phyloP scores from a whole-genome alignment of 1,284 basidiomycete genomes.

The Athelia psychrophila region DNA sequence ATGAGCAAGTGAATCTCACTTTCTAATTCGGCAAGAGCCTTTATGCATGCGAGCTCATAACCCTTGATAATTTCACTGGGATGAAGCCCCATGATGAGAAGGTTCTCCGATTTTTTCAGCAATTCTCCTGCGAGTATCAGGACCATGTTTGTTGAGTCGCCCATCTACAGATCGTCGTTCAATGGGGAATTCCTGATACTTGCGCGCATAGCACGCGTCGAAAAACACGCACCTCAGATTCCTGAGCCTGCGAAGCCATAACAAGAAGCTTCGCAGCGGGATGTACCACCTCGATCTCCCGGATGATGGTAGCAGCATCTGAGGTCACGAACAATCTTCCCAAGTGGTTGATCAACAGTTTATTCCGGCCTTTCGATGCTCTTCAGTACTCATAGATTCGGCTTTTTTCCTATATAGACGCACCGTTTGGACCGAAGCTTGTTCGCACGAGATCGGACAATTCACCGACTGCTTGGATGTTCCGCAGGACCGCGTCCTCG shows the following conservation, averaged over 20 bases:
- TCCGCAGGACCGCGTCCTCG: conserved; percentile 91
- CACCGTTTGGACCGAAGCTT: conserved; percentile 94
- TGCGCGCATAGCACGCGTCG: conserved; percentile 5
- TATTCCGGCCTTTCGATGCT: conserved; percentile 73
- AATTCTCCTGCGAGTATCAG: conserved; percentile 96
- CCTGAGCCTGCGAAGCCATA: conserved; percentile 97
- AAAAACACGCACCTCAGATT: conserved; percentile 70
- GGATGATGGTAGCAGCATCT: conserved; percentile 98
- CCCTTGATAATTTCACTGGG: conserved; percentile 94
- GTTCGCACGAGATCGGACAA: conserved; percentile 95
- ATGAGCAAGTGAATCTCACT: conserved; percentile 48
- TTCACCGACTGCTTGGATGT: conserved; percentile 94
- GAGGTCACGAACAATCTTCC: conserved; percentile 96
- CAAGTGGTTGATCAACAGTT: conserved; percentile 95
- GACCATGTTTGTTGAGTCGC: conserved; percentile 95
- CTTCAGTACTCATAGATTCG: conserved; percentile 6
- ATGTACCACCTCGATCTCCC: conserved; percentile 97
- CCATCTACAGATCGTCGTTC: conserved; percentile 64
- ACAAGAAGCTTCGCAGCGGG: conserved; percentile 97
- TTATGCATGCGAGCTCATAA: conserved; percentile 91
- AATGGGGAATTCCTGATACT: background rate
- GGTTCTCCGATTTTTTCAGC: conserved; percentile 89
- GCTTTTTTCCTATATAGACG: conserved; percentile 23
- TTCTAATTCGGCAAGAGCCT: conserved; percentile 87
- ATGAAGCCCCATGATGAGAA: conserved; percentile 95